Evolutionary conservation across 768 basidiomycete species (phyloP), one percentile per base, ranked within the genome.

Genomic region (Agaricus subrufescens): DNA sequence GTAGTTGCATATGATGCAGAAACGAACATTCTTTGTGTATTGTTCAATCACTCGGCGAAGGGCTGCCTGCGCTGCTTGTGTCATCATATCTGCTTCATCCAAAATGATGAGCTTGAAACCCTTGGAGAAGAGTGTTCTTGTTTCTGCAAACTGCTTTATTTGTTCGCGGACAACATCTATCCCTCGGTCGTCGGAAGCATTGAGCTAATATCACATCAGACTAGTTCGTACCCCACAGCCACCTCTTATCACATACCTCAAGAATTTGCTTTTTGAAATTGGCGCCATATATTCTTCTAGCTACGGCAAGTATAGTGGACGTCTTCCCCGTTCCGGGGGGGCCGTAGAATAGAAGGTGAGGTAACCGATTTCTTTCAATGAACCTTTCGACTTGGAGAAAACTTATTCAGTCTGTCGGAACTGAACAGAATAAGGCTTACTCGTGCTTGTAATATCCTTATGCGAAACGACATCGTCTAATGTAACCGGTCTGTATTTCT

Each of bases 41-140:
- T 97, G 95, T 71, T 99, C 97, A 62, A 99, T 98, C 37, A 98
- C 89, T 64, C 97, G 89, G 29, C 97, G 89, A 30, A 99, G 82
- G 26, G 97, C 97, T 3, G 95, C 91, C 67, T 99, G 97, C 1
- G 97, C 97, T 54, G 91, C 89, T 60, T 94, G 88, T 0, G 97
- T 99, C 97, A 99, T 99, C 96, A 97, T 97, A 77, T 99, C 97
- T n/a, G 97, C 97, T 71, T 99, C 97, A 63, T 99, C 97, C 34
- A 99, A 84, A 59, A 99, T 86, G 70, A 99, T 96, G 67, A 99
- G 86, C 66, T 98, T 99, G 82, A 87, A 98, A 15, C 93, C 93
- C 65, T 94, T 94, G 11, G 93, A 84, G 66, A 86, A 89, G 5
- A 98, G 72, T 9, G 94, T 97, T 50, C 94, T 84, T 12, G 95